phyloP scores from a whole-genome alignment of 495 filamentous ascomycete genomes.

The Eremomyces bilateralis region DNA sequence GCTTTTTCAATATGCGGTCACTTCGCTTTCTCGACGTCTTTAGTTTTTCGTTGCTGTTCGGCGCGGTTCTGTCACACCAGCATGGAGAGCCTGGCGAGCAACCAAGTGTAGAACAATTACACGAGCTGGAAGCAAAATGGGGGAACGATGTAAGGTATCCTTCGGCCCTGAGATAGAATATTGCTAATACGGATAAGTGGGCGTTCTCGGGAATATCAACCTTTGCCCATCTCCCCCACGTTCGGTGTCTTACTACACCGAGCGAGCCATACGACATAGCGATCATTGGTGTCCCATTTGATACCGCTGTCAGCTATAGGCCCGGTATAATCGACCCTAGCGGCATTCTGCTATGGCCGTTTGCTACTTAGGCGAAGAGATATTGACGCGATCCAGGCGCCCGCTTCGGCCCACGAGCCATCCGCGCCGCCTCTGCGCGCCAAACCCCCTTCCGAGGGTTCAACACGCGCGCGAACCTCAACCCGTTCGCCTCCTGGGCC shows the following conservation, averaged over 20 bases:
- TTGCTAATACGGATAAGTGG: constrained; percentile 27
- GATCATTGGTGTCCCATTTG: constrained; percentile 65
- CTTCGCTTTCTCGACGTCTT: too few relatives aligned
- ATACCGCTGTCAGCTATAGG: constrained; percentile 61
- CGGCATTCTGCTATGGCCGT: constrained; percentile 3
- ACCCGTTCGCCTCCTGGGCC: constrained; percentile 56
- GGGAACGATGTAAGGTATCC: constrained; percentile 25
- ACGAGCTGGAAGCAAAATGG: constrained; percentile 33
- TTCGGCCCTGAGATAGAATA: constrained; percentile 2
- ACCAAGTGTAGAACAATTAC: constrained; percentile 11
- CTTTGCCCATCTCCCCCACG: constrained; percentile 57
- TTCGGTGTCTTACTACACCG: constrained; percentile 51
- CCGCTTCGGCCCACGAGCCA: constrained; percentile 63
- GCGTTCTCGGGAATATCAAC: constrained; percentile 57
- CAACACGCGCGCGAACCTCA: constrained; percentile 56
- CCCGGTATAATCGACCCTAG: constrained; percentile 29
- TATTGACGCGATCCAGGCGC: constrained; percentile 31
- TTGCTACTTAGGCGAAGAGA: constrained; percentile 13
- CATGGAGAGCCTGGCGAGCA: too few relatives aligned
- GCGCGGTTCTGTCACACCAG: too few relatives aligned
- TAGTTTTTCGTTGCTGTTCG: too few relatives aligned
- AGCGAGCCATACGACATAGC: constrained; percentile 51
- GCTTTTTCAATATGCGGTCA: too few relatives aligned
- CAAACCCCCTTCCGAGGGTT: constrained; percentile 53
- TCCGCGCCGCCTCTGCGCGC: constrained; percentile 52